Evolutionary conservation across 768 basidiomycete genomes (phyloP), one percentile per base, ranked within the genome.

Genomic region (Rhodotorula kratochvilovae): DNA sequence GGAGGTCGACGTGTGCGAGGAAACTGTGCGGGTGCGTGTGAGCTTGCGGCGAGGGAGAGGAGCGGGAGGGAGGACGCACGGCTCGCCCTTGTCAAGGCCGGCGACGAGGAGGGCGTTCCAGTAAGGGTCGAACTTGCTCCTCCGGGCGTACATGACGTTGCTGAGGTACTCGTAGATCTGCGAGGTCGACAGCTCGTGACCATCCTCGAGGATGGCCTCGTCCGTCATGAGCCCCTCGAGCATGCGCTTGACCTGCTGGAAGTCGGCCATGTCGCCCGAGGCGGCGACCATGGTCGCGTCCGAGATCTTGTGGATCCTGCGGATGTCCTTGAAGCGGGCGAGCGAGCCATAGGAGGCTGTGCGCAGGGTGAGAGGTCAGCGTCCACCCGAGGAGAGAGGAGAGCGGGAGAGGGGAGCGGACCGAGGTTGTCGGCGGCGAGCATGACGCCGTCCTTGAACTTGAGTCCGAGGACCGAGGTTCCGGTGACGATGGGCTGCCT

Each of bases 391-490:
- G 2, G 35, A 39, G 21, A 13, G 7, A 56, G n/a, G 39, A 51
- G n/a, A n/a, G n/a, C n/a, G n/a, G 60, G 13, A n/a, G 33, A 25
- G 63, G 10, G 57, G 36, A 29, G 73, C 86, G 66, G 72, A 94
- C 94, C 94, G 61, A 98, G 89, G 78, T 89, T 97, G 84, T 99
- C 96, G 48, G 96, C 93, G 42, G 96, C 93, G 85, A 99, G 88
- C 91, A 99, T 95, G 74, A 99, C 87, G 16, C 96, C 96, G 77
- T 91, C 92, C 81, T 94, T 92, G 85, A 86, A 98, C 81, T 91
- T 90, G 81, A 99, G 84, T 5, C 90, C 96, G 45, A 99, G 85
- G 11, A 99, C 92, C 67, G 89, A 91, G n/a, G 95, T 94, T 68
- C 95, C 96, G 1, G 95, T 98, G 16, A 97, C 92, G 70, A 98